Evolutionary conservation across 192 early-diverging fungal genomes (phyloP), one percentile per base, ranked within the genome.

Genomic region (Umbelopsis sp.): DNA sequence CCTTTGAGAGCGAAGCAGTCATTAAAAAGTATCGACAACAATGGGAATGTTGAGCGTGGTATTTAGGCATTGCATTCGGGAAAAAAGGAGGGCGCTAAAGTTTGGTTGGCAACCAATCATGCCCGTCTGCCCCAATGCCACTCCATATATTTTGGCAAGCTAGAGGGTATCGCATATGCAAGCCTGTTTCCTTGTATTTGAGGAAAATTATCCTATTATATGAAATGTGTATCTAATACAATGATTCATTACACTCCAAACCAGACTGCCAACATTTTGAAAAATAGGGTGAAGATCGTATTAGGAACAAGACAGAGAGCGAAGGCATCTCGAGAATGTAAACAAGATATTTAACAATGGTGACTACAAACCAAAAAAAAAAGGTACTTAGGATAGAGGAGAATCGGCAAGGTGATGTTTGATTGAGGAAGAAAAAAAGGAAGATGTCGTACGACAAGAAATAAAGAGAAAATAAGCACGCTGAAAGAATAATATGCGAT

Each of bases 331-430:
- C 56, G 56, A 62, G 56, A 62, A 32, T 62, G 56, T 62, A 62
- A 62, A 29, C 52, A 53, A 62, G 31, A 62, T 34, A 62, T 62
- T 62, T 62, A 62, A 62, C 56, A 62, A 62, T 62, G 56, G 26
- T 53, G 52, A 62, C 29, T 62, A 34, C 56, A 62, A 62, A 62
- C 56, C 56, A 62, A 34, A 62, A 59, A 29, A 12, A 59, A 41
- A 41, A 41, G 38, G 38, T 41, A 41, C 38, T 41, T 41, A 41
- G 56, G 56, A 20, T 32, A 34, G 56, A 26, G 26, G 3, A 62
- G 31, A 53, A 53, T 53, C 52, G 56, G 56, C 56, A 62, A 62
- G 31, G 38, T 41, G 38, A 41, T 41, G 38, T 41, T 41, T 41
- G 38, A 41, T 41, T 41, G 31, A 34, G 31, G 11, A 62, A 5